phyloP scores from a whole-genome alignment of 2,329 filamentous ascomycete species.

The Arthroderma sp. region DNA sequence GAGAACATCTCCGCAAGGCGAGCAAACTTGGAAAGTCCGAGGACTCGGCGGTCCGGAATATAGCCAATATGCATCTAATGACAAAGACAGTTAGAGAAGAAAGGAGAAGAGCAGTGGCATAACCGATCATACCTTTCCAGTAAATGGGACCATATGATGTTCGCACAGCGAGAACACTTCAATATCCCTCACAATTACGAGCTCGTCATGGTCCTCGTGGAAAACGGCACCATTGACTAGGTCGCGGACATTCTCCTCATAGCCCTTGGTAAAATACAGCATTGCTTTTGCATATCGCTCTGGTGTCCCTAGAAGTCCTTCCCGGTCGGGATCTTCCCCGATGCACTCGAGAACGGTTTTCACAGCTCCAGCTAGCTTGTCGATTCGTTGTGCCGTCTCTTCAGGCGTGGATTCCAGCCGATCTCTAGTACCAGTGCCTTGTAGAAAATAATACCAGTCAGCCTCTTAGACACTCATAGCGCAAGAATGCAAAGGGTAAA shows the following conservation, averaged over 20 bases:
- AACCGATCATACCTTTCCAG: slow-evolving; percentile 58
- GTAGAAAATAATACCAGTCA: background rate
- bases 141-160: slow-evolving; percentile 94
- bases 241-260: slow-evolving; percentile 84
- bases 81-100: slow-evolving; percentile 5
- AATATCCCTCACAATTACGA: slow-evolving; percentile 97
- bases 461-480: background rate
- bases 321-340: slow-evolving; percentile 51
- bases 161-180: slow-evolving; percentile 91
- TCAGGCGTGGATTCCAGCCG: slow-evolving; percentile 45
- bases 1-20: slow-evolving; percentile 96
- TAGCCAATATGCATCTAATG: slow-evolving; percentile 97
- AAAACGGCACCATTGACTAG: slow-evolving; percentile 92
- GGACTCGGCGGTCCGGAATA: slow-evolving; percentile 80
- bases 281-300: slow-evolving; percentile 88
- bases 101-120: background rate
- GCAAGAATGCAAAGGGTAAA: background rate
- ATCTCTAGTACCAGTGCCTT: slow-evolving; percentile 35
- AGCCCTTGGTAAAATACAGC: slow-evolving; percentile 91
- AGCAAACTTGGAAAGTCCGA: slow-evolving; percentile 89
- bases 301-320: slow-evolving; percentile 54
- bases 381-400: slow-evolving; percentile 43
- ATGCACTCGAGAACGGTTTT: slow-evolving; percentile 53
- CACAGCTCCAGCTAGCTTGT: slow-evolving; percentile 51
- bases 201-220: slow-evolving; percentile 89